These are phyloP conservation scores for Lipomyces kockii DNA, from an alignment of 805 yeast genomes.

Conservation along the genomic window DNA sequence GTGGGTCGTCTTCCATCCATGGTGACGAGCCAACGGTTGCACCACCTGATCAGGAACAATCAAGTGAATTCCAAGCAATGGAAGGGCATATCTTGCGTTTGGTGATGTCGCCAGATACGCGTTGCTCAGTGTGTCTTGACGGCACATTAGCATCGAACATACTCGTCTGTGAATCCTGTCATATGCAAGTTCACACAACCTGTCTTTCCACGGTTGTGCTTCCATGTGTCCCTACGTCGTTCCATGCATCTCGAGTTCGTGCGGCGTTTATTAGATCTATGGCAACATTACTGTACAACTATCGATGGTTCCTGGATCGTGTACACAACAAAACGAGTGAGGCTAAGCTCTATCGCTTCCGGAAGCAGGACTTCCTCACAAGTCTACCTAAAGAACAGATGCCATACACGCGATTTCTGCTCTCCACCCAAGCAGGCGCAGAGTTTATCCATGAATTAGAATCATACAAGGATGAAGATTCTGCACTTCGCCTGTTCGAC, in stretches of 20 bases:
- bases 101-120: neutral
- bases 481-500: conserved; percentile 20
- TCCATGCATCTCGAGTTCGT: conserved; percentile 24
- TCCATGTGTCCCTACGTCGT: conserved; percentile 34
- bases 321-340: neutral
- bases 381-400: conserved; percentile 27
- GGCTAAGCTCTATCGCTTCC: conserved; percentile 7
- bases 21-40: neutral
- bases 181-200: conserved; percentile 14
- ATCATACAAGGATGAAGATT: conserved; percentile 8
- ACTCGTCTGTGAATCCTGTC: conserved; percentile 18
- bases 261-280: conserved; percentile 32
- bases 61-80: neutral
- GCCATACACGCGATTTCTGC: conserved; percentile 25
- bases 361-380: conserved; percentile 17
- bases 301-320: conserved; percentile 18
- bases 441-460: conserved; percentile 33
- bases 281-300: conserved; percentile 24
- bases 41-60: neutral
- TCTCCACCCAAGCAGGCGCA: conserved; percentile 33
- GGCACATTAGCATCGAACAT: neutral
- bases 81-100: conserved; percentile 26
- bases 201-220: conserved; percentile 15
- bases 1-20: neutral
- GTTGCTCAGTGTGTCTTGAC: conserved; percentile 21